Base-by-base conservation (phyloP, 1,284 basidiomycete genomes). In the Ustilago sp. region DNA sequence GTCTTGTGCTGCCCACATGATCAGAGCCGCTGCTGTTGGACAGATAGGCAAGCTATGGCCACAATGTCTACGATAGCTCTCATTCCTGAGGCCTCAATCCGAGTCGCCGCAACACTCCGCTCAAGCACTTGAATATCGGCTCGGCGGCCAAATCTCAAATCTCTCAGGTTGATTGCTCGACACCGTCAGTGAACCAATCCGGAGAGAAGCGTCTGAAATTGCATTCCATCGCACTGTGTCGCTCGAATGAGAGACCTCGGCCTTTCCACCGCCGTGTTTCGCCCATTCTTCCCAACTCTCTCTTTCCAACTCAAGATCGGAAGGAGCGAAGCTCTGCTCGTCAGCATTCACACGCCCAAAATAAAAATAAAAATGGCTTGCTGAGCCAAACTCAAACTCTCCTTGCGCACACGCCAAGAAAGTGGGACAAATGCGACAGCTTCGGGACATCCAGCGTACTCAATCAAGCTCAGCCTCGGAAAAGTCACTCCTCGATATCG, bases 371-470 rank as follows among this genome's bases (percentile, higher is more conserved):
- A 47, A 50, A 2, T 1, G 35, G 47, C 12, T 28, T 15, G 15
- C 36, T 34, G 32, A 35, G 41, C 45, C 9, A 23, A 43, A 38
- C 23, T 19, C 35, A 15, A 51, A 50, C 47, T 48, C 47, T 50
- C 47, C n/a, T 36, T 39, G 57, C 47, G 45, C 57, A 35, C 3
- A 35, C 47, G 57, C 47, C 34, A 59, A 50, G 48, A 15, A 19
- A 58, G 56, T 50, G 28, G 9, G 28, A 19, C n/a, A 45, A n/a
- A n/a, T 34, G 35, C 45, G 19, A 38, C 39, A 45, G 23, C 23
- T 32, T 17, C 39, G 28, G 38, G 2, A 32, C 23, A 34, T 45
- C 38, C 23, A 41, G 23, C 55, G 41, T 13, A 39, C 28, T 31
- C n/a, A 38, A 17, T 57, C 23, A 57, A 57, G 55, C 55, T 57